These are phyloP conservation scores for Pleurotus tuoliensis DNA, from an alignment of 768 basidiomycete species.

Conservation along the genomic window DNA sequence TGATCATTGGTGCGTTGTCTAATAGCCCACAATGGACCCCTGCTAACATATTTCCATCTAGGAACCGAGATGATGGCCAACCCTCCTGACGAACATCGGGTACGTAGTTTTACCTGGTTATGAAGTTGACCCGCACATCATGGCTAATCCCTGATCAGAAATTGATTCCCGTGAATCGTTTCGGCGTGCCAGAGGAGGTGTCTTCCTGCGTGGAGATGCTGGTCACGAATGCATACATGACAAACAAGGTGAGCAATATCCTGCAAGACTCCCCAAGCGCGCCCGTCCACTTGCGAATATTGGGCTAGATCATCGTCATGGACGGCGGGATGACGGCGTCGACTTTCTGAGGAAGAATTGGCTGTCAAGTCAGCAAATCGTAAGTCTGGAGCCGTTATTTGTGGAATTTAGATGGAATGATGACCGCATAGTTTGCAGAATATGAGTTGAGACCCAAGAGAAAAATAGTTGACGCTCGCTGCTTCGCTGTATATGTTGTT, in stretches of 20 bases:
- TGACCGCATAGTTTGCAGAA: too few species aligned
- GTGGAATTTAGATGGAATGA: too few species aligned
- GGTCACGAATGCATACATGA: constrained; percentile 50
- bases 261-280: background rate
- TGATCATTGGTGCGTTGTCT: constrained; percentile 35
- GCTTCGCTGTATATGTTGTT: too few species aligned
- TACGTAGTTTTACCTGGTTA: constrained; percentile 11
- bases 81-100: constrained; percentile 29
- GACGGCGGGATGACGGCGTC: constrained; percentile 43
- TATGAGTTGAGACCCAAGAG: too few species aligned
- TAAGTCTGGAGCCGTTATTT: too few species aligned
- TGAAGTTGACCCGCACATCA: background rate
- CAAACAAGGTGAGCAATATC: constrained; percentile 42
- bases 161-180: constrained; percentile 45
- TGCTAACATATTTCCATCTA: constrained; percentile 10
- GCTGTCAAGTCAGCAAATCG: too few species aligned
- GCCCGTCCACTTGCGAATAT: background rate
- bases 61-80: constrained; percentile 48
- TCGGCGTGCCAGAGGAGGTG: constrained; percentile 48
- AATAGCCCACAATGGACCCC: too few species aligned
- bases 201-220: constrained; percentile 48
- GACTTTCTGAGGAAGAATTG: constrained; percentile 39
- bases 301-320: constrained; percentile 37
- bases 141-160: constrained; percentile 22
- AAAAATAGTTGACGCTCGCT: too few species aligned